Conservation (phyloP, 2,329 filamentous ascomycete species). For the Cordyceps militaris region DNA sequence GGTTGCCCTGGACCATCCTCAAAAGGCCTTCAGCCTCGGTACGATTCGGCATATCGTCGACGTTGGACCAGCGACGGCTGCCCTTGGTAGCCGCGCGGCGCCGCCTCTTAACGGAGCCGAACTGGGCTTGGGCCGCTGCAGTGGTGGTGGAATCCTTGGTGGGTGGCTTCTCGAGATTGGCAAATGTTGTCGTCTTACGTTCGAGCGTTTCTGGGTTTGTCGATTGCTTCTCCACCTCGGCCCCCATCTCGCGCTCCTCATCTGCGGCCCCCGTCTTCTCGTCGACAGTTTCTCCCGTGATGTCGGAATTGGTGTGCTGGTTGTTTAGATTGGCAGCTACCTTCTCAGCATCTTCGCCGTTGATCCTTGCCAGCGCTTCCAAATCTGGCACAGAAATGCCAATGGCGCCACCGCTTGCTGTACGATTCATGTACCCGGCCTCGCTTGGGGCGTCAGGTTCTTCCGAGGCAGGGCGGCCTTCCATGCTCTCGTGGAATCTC, state of each 20-base stretch:
- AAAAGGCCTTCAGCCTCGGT: constrained; percentile 77
- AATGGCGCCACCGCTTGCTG: constrained; percentile 28
- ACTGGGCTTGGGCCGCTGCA: constrained; percentile 24
- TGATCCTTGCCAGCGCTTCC: constrained; percentile 28
- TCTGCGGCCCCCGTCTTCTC: background rate
- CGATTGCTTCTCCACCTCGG: constrained; percentile 24
- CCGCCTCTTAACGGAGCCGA: constrained; percentile 51
- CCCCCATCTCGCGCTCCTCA: constrained; percentile 13
- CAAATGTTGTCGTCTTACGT: constrained; percentile 51
- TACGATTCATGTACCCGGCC: constrained; percentile 21
- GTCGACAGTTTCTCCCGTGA: constrained; percentile 5
- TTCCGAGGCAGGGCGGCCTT: constrained; percentile 44
- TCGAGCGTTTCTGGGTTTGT: constrained; percentile 35
- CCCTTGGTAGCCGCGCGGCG: constrained; percentile 64
- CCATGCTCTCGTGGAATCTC: constrained; percentile 64
- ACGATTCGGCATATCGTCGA: constrained; percentile 69
- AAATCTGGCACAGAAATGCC: constrained; percentile 38
- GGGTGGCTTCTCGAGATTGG: constrained; percentile 42
- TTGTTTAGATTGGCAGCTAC: constrained; percentile 23
- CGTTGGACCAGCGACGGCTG: constrained; percentile 53
- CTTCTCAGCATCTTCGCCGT: constrained; percentile 28
- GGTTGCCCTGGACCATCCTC: constrained; percentile 73
- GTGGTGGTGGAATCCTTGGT: constrained; percentile 25
- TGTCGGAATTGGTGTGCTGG: constrained; percentile 26
- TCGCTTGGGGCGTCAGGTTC: constrained; percentile 41